phyloP scores from a whole-genome alignment of 2,329 filamentous ascomycete genomes.

The Ceratocystiopsis minuta region DNA sequence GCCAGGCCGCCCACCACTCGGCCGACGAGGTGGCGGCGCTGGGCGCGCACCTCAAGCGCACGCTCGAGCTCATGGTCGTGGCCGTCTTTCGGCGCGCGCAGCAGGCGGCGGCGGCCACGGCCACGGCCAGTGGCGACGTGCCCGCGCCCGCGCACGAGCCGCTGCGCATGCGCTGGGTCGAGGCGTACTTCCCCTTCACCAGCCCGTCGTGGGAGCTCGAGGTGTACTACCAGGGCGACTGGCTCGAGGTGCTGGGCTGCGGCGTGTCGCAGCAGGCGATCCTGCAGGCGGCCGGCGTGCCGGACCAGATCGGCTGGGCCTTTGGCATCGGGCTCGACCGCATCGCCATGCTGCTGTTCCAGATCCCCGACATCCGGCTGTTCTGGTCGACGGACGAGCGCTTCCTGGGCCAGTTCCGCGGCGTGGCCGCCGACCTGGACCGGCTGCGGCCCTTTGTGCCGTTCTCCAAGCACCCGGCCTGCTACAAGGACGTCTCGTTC shows the following conservation, averaged over 20 bases:
- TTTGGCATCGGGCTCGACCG: constrained; percentile 89
- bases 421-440: constrained; percentile 33
- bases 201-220: constrained; percentile 92
- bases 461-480: constrained; percentile 82
- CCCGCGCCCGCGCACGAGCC: constrained; percentile 43
- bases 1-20: constrained; percentile 56
- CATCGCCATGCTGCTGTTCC: constrained; percentile 93
- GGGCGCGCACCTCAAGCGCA: constrained; percentile 69
- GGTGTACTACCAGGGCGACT: constrained; percentile 83
- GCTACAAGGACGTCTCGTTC: constrained; percentile 85
- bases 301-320: constrained; percentile 72
- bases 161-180: constrained; percentile 78
- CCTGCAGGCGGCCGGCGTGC: constrained; percentile 57
- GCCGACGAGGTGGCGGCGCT: constrained; percentile 67
- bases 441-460: constrained; percentile 50
- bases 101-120: constrained; percentile 37
- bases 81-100: constrained; percentile 72
- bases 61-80: constrained; percentile 75
- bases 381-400: constrained; percentile 83
- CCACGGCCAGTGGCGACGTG: constrained; percentile 4
- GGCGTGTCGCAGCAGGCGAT: constrained; percentile 76
- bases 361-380: constrained; percentile 86
- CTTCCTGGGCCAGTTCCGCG: constrained; percentile 72
- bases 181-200: constrained; percentile 95
- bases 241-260: constrained; percentile 91